Base-by-base conservation (phyloP, 192 early-diverging fungal genomes). In the Obelidium mucronatum region DNA sequence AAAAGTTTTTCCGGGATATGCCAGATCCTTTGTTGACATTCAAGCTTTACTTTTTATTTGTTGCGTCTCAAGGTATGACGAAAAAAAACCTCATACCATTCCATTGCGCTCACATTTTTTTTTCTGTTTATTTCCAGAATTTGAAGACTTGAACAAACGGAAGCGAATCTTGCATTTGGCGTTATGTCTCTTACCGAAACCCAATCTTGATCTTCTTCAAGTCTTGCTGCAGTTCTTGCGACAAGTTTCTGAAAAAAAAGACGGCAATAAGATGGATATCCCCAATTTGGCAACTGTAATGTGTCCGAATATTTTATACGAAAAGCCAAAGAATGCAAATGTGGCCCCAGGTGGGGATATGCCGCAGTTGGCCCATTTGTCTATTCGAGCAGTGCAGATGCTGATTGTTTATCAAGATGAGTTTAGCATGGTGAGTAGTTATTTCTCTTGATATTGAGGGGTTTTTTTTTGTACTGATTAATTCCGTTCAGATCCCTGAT, bases 1-100 rank as follows among this genome's bases (percentile, higher is more conserved):
- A 98, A 73, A 98, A 97, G 86, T 99, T 97, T 68, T 81, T 99
- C 78, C 90, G 97, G 19, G 97, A 99, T 56, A 77, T 99, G 75
- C 96, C 97, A 0, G 97, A 99, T 51, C 96, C 97, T 8, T 80
- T 99, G 52, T 85, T 99, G 55, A 97, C 97, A 1, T 94, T 91
- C 77, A 91, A 92, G 72, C 88, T 99, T 63, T 91, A 95, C 80
- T 84, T 88, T 55, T 80, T 99, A 22, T 97, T 99, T 82, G 83
- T 96, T 70, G 83, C 85, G 19, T 90, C 92, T 52, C 91, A 94
- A 42, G 91, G 90, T 86, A 86, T 31, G 26, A 15, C 19, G 8
- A 48, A 6, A 19, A 6, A 48, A 0, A 0, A 48, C 44, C 63
- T 26, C 40, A 8, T 28, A 39, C 31, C 60, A 33, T 30, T 60